Percentiles rank a stretch among this genome's conserved stretches.
These are phyloP conservation scores for Chrysosporium keratinophilum DNA, from an alignment of 2,329 filamentous ascomycete species.

Conservation along the genomic window DNA sequence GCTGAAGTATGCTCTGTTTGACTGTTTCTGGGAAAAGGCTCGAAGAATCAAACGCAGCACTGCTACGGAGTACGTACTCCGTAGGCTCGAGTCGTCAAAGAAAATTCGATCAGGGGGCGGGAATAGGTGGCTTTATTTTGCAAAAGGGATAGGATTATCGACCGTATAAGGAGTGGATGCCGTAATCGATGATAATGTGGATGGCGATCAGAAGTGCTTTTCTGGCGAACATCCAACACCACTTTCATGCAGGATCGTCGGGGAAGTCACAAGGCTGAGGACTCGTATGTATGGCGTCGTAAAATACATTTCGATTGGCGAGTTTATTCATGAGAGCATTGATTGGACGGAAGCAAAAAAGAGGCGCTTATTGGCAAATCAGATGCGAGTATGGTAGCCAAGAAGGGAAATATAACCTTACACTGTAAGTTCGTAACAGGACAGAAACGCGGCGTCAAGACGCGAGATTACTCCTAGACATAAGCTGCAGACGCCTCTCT, in stretches of 20 bases:
- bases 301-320: not conserved
- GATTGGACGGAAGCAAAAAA: not conserved
- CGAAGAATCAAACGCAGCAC: no score
- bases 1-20: no score
- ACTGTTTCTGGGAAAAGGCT: no score
- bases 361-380: constrained; percentile 8
- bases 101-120: no score
- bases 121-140: no score
- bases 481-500: not conserved
- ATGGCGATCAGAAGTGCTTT: no score
- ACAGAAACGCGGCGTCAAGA: not conserved
- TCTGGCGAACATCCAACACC: no score
- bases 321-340: not conserved
- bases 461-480: not conserved
- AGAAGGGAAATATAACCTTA: not conserved
- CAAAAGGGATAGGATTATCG: no score
- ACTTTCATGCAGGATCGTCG: not conserved
- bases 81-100: no score
- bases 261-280: not conserved
- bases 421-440: not conserved
- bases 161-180: no score
- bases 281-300: not conserved
- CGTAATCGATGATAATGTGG: no score
- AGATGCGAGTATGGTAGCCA: not conserved
- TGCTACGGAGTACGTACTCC: no score